phyloP scores from a whole-genome alignment of 2,329 filamentous ascomycete species.

The Capronia americana region DNA sequence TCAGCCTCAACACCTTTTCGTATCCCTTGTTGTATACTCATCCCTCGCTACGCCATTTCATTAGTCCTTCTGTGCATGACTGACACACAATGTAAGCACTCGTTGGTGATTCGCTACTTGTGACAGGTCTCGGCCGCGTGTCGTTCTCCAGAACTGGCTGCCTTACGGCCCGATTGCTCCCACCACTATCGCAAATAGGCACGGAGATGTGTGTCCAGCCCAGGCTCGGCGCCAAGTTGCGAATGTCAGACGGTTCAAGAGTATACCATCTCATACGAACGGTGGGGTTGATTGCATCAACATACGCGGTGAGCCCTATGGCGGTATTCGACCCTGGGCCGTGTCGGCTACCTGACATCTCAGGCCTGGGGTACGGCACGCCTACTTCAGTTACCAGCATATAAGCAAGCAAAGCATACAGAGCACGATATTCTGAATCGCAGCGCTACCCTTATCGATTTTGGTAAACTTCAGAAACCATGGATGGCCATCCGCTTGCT shows the following conservation, averaged over 20 bases:
- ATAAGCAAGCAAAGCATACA: not conserved
- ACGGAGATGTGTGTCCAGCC: not conserved
- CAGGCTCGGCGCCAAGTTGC: not conserved
- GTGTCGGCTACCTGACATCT: not conserved
- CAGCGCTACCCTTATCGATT: not conserved
- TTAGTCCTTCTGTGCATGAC: not conserved
- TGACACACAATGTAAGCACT: not conserved
- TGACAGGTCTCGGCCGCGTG: not conserved
- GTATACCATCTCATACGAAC: not conserved
- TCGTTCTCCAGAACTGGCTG: not conserved
- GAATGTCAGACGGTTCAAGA: not conserved
- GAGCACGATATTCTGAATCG: not conserved
- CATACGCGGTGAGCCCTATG: not conserved
- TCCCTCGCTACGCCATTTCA: not conserved
- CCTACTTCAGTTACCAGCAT: not conserved
- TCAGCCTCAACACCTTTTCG: not conserved
- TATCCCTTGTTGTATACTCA: not conserved
- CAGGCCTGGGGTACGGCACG: not conserved
- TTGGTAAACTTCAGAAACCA: not conserved
- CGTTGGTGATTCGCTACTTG: not conserved
- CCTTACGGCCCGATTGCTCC: not conserved
- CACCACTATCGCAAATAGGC: not conserved
- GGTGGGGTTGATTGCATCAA: not conserved
- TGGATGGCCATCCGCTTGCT: conserved; percentile 17
- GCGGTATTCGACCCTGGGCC: not conserved